Conservation (phyloP, 192 early-diverging fungal genomes). For the Linnemannia elongata region DNA sequence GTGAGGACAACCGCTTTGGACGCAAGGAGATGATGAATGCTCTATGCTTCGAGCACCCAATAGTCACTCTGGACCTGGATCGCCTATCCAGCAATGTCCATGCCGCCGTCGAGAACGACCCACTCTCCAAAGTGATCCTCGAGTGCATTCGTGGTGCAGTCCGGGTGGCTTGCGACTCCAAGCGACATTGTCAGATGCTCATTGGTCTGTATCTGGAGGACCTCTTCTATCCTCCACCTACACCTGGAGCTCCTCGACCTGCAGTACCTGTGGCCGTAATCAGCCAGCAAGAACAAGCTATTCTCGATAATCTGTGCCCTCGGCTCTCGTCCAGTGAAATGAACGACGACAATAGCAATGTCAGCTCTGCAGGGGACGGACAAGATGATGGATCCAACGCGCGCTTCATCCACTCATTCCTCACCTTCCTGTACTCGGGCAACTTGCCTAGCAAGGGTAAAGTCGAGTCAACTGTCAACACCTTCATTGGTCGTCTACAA, state of each 20-base stretch:
- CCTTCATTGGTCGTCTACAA: constrained; percentile 23
- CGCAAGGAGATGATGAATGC: constrained; percentile 19
- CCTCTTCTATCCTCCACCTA: constrained; percentile 10
- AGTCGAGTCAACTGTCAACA: constrained; percentile 9
- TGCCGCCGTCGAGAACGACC: not conserved
- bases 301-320: not conserved
- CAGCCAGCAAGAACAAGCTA: not conserved
- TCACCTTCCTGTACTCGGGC: constrained; percentile 10
- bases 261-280: not conserved
- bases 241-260: not conserved
- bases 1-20: constrained; percentile 5
- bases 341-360: not conserved
- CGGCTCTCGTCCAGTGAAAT: not conserved
- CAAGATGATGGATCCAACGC: not conserved
- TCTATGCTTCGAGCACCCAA: constrained; percentile 17
- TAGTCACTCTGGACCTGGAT: constrained; percentile 14
- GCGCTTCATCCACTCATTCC: not conserved
- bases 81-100: not conserved
- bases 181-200: not conserved
- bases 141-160: constrained; percentile 15
- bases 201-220: constrained; percentile 10
- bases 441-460: not conserved
- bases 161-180: not conserved
- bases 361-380: not conserved
- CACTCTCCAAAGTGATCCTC: not conserved